Percentiles rank a stretch among this genome's conserved stretches.
Evolutionary conservation across 2,329 filamentous ascomycete species (phyloP).

Genomic region (Fusarium foetens): DNA sequence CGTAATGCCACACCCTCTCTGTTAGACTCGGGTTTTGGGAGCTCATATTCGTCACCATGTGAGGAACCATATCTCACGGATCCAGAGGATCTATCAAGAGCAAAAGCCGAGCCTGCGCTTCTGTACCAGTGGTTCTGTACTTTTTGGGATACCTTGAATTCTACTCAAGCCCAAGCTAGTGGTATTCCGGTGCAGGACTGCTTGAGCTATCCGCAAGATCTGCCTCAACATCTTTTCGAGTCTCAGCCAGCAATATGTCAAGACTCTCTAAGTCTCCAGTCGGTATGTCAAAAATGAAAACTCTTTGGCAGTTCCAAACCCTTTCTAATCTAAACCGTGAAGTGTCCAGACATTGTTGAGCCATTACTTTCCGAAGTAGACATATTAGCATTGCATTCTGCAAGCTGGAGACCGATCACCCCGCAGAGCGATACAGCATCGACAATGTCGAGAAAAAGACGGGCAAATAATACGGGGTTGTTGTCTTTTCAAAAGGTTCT

Average conservation of each 20-base stretch:
- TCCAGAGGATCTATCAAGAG: not conserved
- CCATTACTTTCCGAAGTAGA: not conserved
- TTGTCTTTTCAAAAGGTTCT: not conserved
- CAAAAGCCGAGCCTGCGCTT: not conserved
- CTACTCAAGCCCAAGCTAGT: not conserved
- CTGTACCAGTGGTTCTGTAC: not conserved
- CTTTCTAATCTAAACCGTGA: not conserved
- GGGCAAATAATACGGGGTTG: not conserved
- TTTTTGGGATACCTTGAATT: not conserved
- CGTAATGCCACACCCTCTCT: not conserved
- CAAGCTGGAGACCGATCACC: not conserved
- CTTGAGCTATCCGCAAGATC: not conserved
- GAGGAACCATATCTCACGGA: not conserved
- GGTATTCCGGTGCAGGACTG: not conserved
- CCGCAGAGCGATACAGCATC: not conserved
- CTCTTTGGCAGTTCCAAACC: accelerated
- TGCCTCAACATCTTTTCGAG: not conserved
- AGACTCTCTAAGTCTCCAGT: too few relatives aligned
- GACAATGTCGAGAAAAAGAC: not conserved
- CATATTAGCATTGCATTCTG: not conserved
- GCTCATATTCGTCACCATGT: not conserved
- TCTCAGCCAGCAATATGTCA: not conserved
- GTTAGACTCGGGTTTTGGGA: not conserved
- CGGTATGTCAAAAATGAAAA: not conserved
- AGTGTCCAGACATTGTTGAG: not conserved